phyloP scores from a whole-genome alignment of 768 basidiomycete genomes.

The Roridomyces roridus region DNA sequence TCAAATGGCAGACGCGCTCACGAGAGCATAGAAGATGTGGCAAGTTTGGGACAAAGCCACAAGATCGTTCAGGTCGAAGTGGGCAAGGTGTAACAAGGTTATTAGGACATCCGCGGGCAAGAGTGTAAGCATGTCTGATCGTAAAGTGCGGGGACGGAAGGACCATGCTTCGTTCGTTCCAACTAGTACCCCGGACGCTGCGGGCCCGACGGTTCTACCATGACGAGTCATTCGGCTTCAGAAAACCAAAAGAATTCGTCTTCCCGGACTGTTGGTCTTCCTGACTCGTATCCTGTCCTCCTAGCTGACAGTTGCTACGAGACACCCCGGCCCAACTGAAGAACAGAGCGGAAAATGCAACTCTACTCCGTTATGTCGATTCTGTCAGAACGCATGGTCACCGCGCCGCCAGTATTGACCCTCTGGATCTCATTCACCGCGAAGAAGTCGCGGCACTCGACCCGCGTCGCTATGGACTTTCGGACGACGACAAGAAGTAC shows the following conservation, averaged over 20 bases:
- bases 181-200: not conserved
- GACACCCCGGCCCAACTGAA: slow-evolving; percentile 21
- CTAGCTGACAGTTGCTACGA: not conserved
- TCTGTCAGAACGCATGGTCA: slow-evolving; percentile 87
- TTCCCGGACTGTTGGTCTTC: slow-evolving; percentile 73
- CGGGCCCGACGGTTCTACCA: slow-evolving; percentile 60
- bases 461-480: slow-evolving; percentile 78
- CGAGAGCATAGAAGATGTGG: slow-evolving; percentile 46
- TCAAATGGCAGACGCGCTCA: slow-evolving; percentile 39
- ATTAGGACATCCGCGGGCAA: slow-evolving; percentile 66
- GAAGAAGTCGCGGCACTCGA: slow-evolving; percentile 81
- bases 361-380: slow-evolving; percentile 88
- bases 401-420: slow-evolving; percentile 86
- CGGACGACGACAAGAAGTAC: slow-evolving; percentile 57
- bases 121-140: not conserved
- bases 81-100: slow-evolving; percentile 53
- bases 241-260: slow-evolving; percentile 64
- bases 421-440: slow-evolving; percentile 84
- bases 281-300: not conserved
- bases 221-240: slow-evolving; percentile 81
- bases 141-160: too few relatives aligned
- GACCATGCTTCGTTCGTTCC: not conserved
- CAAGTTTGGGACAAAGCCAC: slow-evolving; percentile 47
- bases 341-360: slow-evolving; percentile 68
- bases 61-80: slow-evolving; percentile 45